Evolutionary conservation across 768 basidiomycete species (phyloP), one percentile per base, ranked within the genome.

Genomic region (Termitomyces sp.): DNA sequence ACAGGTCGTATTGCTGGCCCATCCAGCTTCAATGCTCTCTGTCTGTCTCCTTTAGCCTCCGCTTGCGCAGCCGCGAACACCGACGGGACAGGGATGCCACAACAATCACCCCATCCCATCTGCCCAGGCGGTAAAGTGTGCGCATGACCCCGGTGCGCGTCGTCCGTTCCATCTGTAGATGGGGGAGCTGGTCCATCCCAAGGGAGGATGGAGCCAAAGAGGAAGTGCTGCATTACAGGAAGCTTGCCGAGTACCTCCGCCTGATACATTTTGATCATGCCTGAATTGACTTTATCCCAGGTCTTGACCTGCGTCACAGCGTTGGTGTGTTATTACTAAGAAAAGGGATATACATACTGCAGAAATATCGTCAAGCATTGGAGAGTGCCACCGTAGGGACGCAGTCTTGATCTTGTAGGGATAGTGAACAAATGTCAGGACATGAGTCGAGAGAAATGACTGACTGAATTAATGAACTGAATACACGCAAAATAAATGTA

Each of bases 401-500:
- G 95, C 94, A 0, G 94, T 93, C 69, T 98, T 98, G 62, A 98
- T 92, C 92, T 95, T 60, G 20, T 26, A 22, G 41, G 26, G 24
- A 49, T 20, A 31, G 10, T 58, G 24, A 53, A 51, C 10, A 16
- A 37, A 18, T 1, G 32, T 31, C 20, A 18, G 20, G 16, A 46
- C 4, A 22, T 32, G 9, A 10, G 26, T 27, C 8, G 18, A 18
- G n/a, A 55, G n/a, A 50, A 36, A 27, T 41, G 26, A 69, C 85
- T 20, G 61, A 94, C 93, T 2, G 92, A 94, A 71, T 97, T 97
- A 74, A 95, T 95, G 71, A 98, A 98, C 39, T 84, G 79, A 62
- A 99, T 95, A 72, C 95, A 98, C 0, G 93, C 88, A 65, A 98
- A 88, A 69, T 99, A 99, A 78, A 99, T 98, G 77, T 98, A 99